Percentiles rank a stretch among this genome's conserved stretches.
Conservation (phyloP, 768 basidiomycete genomes). For the Tephrocybe sp. region DNA sequence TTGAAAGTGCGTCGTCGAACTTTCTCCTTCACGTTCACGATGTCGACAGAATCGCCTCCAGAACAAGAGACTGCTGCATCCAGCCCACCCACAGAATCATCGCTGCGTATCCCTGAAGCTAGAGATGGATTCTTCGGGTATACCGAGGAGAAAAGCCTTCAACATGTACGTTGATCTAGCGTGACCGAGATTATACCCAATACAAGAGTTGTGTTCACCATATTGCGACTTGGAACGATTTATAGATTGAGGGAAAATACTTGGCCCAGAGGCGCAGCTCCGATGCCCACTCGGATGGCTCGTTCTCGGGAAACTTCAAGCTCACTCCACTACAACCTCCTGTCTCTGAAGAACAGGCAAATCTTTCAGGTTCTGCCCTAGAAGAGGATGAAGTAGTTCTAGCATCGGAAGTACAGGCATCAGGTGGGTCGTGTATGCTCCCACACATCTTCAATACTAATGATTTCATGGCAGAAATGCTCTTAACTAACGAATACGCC, state of each 20-base stretch:
- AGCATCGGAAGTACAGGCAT: constrained; percentile 29
- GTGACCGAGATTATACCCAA: neutral
- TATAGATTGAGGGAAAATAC: constrained; percentile 74
- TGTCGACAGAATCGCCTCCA: neutral
- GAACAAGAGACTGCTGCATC: neutral
- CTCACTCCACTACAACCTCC: constrained; percentile 34
- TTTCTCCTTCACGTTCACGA: too few relatives aligned
- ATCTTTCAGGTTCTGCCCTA: constrained; percentile 16
- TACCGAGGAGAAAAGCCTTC: constrained; percentile 72
- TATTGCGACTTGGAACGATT: neutral
- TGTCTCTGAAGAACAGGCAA: constrained; percentile 24
- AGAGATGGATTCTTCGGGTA: constrained; percentile 82
- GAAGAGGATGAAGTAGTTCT: constrained; percentile 34
- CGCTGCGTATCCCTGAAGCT: constrained; percentile 43
- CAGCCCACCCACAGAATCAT: constrained; percentile 2
- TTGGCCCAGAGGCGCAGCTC: constrained; percentile 67
- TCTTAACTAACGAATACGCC: constrained; percentile 45
- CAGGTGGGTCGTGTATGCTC: constrained; percentile 28
- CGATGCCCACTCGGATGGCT: constrained; percentile 46
- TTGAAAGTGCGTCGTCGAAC: too few relatives aligned
- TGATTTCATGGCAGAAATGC: constrained; percentile 25
- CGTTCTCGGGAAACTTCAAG: constrained; percentile 40
- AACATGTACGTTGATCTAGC: constrained; percentile 53
- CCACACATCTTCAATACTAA: neutral
- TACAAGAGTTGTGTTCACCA: neutral